Evolutionary conservation across 371 early-diverging fungal species (phyloP).

Genomic region (Rhizopus delemar): DNA sequence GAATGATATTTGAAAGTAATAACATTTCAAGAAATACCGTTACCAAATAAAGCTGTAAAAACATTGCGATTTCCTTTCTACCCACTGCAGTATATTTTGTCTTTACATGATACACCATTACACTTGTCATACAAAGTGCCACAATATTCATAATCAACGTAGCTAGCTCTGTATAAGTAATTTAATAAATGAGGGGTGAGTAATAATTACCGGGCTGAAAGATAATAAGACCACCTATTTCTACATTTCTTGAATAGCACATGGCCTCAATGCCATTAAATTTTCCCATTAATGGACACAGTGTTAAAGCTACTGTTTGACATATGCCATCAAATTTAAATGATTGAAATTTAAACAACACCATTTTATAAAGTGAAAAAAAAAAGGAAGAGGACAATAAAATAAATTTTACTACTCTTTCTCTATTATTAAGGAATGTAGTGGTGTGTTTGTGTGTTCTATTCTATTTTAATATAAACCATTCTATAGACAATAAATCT

Average conservation of each 20-base stretch:
- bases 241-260: slow-evolving; percentile 92
- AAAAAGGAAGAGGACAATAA: slow-evolving; percentile 7
- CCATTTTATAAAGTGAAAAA: slow-evolving; percentile 9
- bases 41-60: slow-evolving; percentile 83
- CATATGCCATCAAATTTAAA: slow-evolving; percentile 85
- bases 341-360: slow-evolving; percentile 40
- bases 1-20: slow-evolving; percentile 78
- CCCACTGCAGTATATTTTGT: slow-evolving; percentile 93
- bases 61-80: slow-evolving; percentile 90
- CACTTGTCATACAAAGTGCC: slow-evolving; percentile 81
- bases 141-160: slow-evolving; percentile 77
- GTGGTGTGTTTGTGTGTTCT: neutral
- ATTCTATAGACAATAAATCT: neutral
- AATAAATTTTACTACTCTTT: neutral
- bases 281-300: slow-evolving; percentile 86
- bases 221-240: slow-evolving; percentile 70
- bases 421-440: neutral
- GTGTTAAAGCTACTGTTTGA: slow-evolving; percentile 73
- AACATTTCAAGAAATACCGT: slow-evolving; percentile 76
- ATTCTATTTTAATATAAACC: slow-evolving; percentile 13
- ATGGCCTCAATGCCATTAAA: slow-evolving; percentile 76
- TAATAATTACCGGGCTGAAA: slow-evolving; percentile 82
- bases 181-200: neutral
- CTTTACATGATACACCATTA: slow-evolving; percentile 90
- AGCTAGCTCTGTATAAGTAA: slow-evolving; percentile 28